A percentile compares a stretch with the other conserved stretches of the same genome.
These are phyloP conservation scores for Chondrostereum purpureum DNA, from an alignment of 1,284 basidiomycete species.

Conservation along the genomic window DNA sequence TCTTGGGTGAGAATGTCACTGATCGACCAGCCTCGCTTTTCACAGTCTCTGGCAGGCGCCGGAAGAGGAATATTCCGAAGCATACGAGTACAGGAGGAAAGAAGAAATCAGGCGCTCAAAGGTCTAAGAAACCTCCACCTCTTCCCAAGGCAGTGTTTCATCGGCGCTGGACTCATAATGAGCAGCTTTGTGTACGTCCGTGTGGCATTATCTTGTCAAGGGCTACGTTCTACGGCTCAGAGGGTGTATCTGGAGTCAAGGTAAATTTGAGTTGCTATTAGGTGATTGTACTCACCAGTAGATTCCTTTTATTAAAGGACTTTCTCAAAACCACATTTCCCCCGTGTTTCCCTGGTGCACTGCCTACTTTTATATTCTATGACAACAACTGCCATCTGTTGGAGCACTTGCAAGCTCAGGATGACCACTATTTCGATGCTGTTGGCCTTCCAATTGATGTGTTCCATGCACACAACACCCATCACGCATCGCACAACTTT, in stretches of 20 bases:
- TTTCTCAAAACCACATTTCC: neutral
- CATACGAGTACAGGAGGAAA: too few relatives aligned
- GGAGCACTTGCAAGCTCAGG: neutral
- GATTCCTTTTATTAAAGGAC: neutral
- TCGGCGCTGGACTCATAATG: neutral
- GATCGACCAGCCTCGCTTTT: too few relatives aligned
- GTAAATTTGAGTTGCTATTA: neutral
- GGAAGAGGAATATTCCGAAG: too few relatives aligned
- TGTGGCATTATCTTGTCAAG: neutral
- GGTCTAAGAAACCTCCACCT: too few relatives aligned
- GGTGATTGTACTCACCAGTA: neutral
- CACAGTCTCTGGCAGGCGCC: too few relatives aligned
- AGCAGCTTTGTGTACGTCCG: neutral
- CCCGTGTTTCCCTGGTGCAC: too few relatives aligned
- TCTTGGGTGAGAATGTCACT: too few relatives aligned
- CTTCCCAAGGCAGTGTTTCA: too few relatives aligned
- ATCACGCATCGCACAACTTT: neutral
- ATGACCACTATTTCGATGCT: neutral
- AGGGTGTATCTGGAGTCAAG: neutral
- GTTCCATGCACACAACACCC: neutral
- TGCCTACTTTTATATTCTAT: neutral
- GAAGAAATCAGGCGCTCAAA: too few relatives aligned
- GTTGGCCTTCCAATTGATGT: constrained; percentile 1
- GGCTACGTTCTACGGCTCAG: neutral
- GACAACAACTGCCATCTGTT: neutral